Evolutionary conservation across 768 basidiomycete genomes (phyloP).

Genomic region (Chalciporus piperatus): DNA sequence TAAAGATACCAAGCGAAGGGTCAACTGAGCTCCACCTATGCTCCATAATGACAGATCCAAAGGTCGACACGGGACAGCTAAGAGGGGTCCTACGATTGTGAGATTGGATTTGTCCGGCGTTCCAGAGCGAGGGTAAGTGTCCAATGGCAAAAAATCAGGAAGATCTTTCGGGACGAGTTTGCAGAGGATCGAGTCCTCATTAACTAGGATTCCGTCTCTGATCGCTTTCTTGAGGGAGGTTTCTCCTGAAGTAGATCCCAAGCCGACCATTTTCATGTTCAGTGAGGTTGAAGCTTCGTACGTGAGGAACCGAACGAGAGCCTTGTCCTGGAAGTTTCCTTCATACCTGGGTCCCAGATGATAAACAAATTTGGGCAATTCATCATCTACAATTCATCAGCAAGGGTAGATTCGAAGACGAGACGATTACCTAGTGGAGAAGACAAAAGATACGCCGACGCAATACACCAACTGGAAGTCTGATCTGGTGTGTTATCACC

Average conservation of each 20-base stretch:
- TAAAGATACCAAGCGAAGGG: conserved; percentile 71
- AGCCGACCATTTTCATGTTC: conserved; percentile 69
- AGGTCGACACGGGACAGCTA: conserved; percentile 56
- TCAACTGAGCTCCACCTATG: conserved; percentile 77
- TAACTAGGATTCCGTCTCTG: conserved; percentile 39
- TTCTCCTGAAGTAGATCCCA: conserved; percentile 40
- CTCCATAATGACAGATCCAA: conserved; percentile 78
- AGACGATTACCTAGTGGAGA: conserved; percentile 49
- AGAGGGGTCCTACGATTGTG: conserved; percentile 47
- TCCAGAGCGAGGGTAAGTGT: background rate
- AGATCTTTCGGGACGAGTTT: conserved; percentile 33
- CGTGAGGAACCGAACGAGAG: conserved; percentile 72
- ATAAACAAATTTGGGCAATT: conserved; percentile 70
- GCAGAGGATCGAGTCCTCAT: conserved; percentile 41
- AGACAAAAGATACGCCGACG: conserved; percentile 61
- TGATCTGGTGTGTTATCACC: conserved; percentile 49
- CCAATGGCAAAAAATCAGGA: conserved; percentile 11
- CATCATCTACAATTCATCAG: conserved; percentile 50
- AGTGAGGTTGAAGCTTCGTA: conserved; percentile 84
- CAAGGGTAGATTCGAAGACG: background rate
- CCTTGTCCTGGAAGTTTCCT: conserved; percentile 70
- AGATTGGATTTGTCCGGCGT: background rate
- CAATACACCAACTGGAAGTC: conserved; percentile 56
- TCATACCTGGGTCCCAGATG: conserved; percentile 80
- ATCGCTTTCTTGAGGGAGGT: conserved; percentile 37